Base-by-base conservation (phyloP, 1,284 basidiomycete genomes). In the Coniferiporia sulphurascens region DNA sequence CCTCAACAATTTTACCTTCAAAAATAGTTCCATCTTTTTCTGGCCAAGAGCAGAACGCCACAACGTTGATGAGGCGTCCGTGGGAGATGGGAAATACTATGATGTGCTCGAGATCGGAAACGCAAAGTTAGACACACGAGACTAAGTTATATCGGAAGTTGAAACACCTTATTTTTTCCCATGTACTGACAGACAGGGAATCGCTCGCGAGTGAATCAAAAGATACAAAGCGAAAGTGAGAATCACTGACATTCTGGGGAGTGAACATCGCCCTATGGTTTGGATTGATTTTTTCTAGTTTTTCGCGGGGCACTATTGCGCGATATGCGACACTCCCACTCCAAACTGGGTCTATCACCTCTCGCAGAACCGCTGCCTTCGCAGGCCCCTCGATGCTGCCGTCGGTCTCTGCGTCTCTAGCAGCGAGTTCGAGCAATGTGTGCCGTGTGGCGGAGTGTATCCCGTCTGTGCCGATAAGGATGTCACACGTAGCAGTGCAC, bases 381-480 rank as follows among this genome's bases (percentile, higher is more conserved):
- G 21, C 17, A 57, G 10, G 32, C 9, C 53, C 52, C 15, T 60
- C 54, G n/a, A n/a, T n/a, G 22, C 38, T 45, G 1, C 66, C 67
- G 19, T 63, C 56, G 8, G 62, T 62, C 12, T 55, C 58, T 0
- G 64, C 66, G 2, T 56, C 45, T 2, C 35, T 32, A 0, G 72
- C 71, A 1, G 67, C 61, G 36, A 67, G 66, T 3, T 61, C 52
- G 12, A 72, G 59, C 59, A 73, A 58, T 15, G 44, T 36, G 7
- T 62, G 62, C 15, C 75, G 68, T 4, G 69, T 69, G 6, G 63
- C 64, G 0, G 72, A 74, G 52, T 70, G 70, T 48, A 76, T 64
- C 0, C 81, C 81, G 60, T 83, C 81, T 0, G 79, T 77, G 32
- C 78, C 81, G 22, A 83, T 68, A n/a, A 82, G 71, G 13, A 82